Percentiles rank a stretch among this genome's conserved stretches.
Conservation (phyloP, 2,329 filamentous ascomycete species). For the Tolypocladium cylindrosporum region DNA sequence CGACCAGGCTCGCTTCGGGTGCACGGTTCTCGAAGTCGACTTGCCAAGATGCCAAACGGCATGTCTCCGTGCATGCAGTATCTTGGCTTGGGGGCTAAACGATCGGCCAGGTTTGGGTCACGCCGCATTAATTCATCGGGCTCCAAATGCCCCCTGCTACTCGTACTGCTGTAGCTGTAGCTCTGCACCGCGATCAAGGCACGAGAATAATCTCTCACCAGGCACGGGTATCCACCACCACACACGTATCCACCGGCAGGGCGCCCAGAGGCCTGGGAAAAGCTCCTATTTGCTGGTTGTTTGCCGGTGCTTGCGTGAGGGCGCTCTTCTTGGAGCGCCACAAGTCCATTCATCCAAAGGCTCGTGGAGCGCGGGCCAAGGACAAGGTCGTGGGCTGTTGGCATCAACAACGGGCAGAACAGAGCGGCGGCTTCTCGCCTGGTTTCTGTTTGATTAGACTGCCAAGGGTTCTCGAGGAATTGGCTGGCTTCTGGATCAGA, state of each 20-base stretch:
- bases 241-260: constrained; percentile 11
- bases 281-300: constrained; percentile 14
- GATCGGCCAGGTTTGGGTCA: background rate
- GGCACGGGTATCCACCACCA: constrained; percentile 11
- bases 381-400: background rate
- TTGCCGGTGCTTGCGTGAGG: background rate
- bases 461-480: constrained; percentile 10
- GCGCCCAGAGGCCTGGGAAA: constrained; percentile 17
- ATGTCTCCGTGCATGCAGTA: background rate
- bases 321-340: constrained; percentile 1
- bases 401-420: background rate
- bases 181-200: constrained; percentile 8
- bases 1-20: background rate
- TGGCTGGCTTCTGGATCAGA: constrained; percentile 6
- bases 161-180: too few species aligned
- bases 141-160: background rate
- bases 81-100: background rate
- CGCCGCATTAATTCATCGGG: background rate
- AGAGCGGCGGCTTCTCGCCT: constrained; percentile 1
- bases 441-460: constrained; percentile 15
- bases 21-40: background rate
- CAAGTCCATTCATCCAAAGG: background rate
- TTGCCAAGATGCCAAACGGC: background rate
- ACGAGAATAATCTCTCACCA: constrained; percentile 18
- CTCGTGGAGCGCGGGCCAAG: background rate